phyloP scores from a whole-genome alignment of 2,329 filamentous ascomycete genomes.

The Penicillium paneum region DNA sequence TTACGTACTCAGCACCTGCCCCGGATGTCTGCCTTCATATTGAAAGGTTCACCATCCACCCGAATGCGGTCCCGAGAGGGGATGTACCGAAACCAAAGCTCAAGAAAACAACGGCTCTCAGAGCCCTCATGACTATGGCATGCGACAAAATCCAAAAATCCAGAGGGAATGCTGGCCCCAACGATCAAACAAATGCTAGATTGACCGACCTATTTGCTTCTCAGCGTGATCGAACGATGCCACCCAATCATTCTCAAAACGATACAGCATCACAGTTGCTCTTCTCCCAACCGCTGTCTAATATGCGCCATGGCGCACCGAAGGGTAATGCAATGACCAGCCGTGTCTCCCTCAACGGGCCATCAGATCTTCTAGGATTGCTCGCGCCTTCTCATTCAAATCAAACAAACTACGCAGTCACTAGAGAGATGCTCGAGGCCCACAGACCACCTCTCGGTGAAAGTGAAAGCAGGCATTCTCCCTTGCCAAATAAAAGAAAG shows the following conservation, averaged over 20 bases:
- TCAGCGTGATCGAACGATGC: conserved; percentile 14
- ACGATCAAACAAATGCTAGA: background rate
- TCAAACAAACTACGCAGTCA: background rate
- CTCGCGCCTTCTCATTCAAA: background rate
- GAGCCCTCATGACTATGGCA: conserved; percentile 15
- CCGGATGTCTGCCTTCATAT: conserved; percentile 28
- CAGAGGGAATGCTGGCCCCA: background rate
- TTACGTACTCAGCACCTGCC: conserved; percentile 25
- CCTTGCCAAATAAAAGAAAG: background rate
- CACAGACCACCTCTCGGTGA: background rate
- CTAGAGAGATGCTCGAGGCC: background rate
- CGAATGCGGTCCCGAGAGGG: conserved; percentile 16
- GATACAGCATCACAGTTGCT: conserved; percentile 7
- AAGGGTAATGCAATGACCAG: background rate
- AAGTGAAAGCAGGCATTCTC: background rate
- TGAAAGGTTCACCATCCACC: conserved; percentile 26
- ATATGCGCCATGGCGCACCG: background rate
- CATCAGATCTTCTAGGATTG: conserved; percentile 10
- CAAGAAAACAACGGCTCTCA: conserved; percentile 18
- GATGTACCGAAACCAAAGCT: conserved; percentile 18
- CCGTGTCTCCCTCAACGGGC: background rate
- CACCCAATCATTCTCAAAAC: background rate
- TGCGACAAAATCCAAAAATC: conserved; percentile 9
- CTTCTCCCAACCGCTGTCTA: conserved; percentile 12
- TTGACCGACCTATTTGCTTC: background rate